Base-by-base conservation (phyloP, 306 rosid species). In the Castanopsis chinensis region DNA sequence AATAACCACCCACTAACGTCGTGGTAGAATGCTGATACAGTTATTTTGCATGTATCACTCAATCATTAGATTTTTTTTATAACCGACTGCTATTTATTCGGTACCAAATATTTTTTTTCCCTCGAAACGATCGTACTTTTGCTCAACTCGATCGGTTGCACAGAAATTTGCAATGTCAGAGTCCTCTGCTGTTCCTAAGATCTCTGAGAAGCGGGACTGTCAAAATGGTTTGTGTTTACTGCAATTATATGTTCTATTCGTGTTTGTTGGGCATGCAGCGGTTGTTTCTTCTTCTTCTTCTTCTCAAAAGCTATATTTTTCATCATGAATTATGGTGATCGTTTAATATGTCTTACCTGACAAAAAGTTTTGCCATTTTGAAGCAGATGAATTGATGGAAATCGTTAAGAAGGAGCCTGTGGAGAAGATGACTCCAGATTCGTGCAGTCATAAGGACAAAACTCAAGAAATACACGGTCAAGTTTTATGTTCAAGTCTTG, bases 381-480 rank as follows among this genome's bases (percentile, higher is more conserved):
- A 85, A 80, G 8, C 89, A 88, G 92, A 76, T 69, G 55, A 81
- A 65, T 3, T 28, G 21, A 23, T 25, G 54, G 67, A 82, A 77
- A 74, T 4, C 21, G 14, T 61, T 69, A 79, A 88, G 67, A 52
- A 74, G 69, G 93, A 80, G 81, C 56, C 15, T 5, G 37, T 23
- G 43, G 86, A 79, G 53, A 37, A 37, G 11, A 78, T 53, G 57
- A 52, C 78, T 59, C 49, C 87, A 41, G 71, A 80, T 53, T 45
- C 45, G 71, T 28, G 74, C 77, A 69, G 60, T n/a, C 27, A 15
- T 76, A 67, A 78, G 67, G 81, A 85, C 67, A 45, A 56, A 61
- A 30, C 65, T 73, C 72, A 9, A 76, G 76, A 78, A 69, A 61
- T 51, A 72, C 67, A 87, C 23, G 80, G 83, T 84, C n/a, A n/a